Base-by-base conservation (phyloP, 2,329 filamentous ascomycete genomes). In the Nannizzia gypsea region DNA sequence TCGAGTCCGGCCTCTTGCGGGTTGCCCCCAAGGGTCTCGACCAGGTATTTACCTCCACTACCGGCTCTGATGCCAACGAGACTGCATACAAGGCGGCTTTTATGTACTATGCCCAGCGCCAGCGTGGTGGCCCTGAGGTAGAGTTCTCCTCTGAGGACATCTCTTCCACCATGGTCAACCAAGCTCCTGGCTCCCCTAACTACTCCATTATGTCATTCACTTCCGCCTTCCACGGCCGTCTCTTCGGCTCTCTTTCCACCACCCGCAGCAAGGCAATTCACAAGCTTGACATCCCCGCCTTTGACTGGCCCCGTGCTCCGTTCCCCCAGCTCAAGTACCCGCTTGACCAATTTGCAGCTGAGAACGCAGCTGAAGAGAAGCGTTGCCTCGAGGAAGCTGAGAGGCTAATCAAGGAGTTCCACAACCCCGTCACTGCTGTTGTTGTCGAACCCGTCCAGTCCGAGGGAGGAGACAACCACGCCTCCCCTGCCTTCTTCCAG, bases 41-140 rank as follows among this genome's bases (percentile, higher is more conserved):
- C 78, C 88, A 96, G 74, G 90, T 96, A 67, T 95, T 95, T 77
- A 96, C 90, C 17, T 89, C 87, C 65, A 87, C 90, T 79, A 84
- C 90, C 59, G 90, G 90, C 63, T 95, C 89, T 20, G 90, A 96
- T 69, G 90, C 90, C 74, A 96, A 96, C 77, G 91, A 96, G 78
- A 88, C 89, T 36, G 91, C 91, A 48, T 96, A 90, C 83, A 96
- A 96, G 78, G 90, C 90, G 6, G 90, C 91, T 56, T 96, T 96
- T 78, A 96, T 96, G 86, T 95, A 87, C 81, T 86, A 87, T 70
- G 85, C 88, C 56, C 88, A 90, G 73, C 81, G 84, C 64, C 83
- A 93, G 75, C 88, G 91, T 63, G 90, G 90, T 65, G 89, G 89
- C 6, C 78, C 83, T 52, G 74, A 86, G 40, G 87, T 86, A 59